Base-by-base conservation (phyloP, 805 yeast species). In the Yarrowia hollandica region DNA sequence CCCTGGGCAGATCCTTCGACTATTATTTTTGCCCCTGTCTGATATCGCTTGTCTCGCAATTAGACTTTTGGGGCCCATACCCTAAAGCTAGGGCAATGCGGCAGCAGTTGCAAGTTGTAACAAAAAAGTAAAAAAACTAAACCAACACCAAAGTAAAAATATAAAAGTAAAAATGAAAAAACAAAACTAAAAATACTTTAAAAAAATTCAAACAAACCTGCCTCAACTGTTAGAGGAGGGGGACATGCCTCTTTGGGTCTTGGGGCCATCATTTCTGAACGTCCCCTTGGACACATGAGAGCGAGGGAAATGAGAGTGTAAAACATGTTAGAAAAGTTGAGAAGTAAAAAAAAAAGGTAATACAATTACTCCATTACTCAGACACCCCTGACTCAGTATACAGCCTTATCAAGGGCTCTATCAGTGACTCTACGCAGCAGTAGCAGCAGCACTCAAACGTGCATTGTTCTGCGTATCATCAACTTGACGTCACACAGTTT, bases 401-500 rank as follows among this genome's bases (percentile, higher is more conserved):
- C 33, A 14, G 18, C 25, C 25, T 21, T 35, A 35, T 35, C 41
- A 35, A 12, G 12, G 41, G 8, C 22, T 8, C 42, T 38, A 38
- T 38, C 42, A 39, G 21, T 39, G 46, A 39, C 46, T 39, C 46
- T 22, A 28, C 22, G 14, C 22, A 5, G 11, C 21, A 12, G 38
- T 22, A 34, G 38, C 39, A 19, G 25, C n/a, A 19, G 16, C 21
- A 21, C 23, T 39, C 30, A 25, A 15, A 26, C 48, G 21, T 41
- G 48, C 33, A 22, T 25, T 16, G 16, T 16, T 16, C 22, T 41
- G 48, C 31, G 33, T 41, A 41, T 41, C 48, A 16, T 41, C 15
- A 18, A 41, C 33, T 15, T 41, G 48, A 41, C 48, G 48, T 41
- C 48, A 41, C 50, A 42, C 52, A 41, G 31, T 19, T 19, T 28